phyloP scores from a whole-genome alignment of 805 yeast species.

The Kluyveromyces wickerhamii region DNA sequence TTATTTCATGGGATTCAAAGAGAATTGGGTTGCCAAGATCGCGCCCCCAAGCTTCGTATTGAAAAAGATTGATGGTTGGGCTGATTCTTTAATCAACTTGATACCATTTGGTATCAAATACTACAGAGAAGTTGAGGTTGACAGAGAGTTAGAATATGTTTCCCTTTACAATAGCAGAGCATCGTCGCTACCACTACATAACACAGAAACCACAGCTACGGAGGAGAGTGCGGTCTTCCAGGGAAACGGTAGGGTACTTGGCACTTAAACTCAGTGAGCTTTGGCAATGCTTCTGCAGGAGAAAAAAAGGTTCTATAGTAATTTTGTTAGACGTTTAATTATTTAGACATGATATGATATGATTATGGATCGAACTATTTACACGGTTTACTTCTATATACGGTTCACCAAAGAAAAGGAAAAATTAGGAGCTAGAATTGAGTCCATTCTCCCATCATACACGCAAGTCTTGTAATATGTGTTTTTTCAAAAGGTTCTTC shows the following conservation, averaged over 20 bases:
- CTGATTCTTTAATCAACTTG: slow-evolving; percentile 41
- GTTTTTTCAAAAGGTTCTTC: slow-evolving; percentile 69
- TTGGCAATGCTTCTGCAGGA: too few relatives aligned
- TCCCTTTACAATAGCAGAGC: slow-evolving; percentile 18
- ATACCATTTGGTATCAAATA: slow-evolving; percentile 50
- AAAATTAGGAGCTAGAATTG: too few relatives aligned
- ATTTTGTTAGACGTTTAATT: too few relatives aligned
- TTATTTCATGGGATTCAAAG: slow-evolving; percentile 42
- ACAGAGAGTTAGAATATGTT: slow-evolving; percentile 29
- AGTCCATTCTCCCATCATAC: slow-evolving; percentile 5
- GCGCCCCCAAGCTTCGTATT: slow-evolving; percentile 60
- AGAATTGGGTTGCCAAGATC: slow-evolving; percentile 47
- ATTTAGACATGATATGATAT: too few relatives aligned
- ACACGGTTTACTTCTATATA: slow-evolving; percentile 1
- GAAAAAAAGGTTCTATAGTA: too few relatives aligned
- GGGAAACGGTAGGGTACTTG: slow-evolving; percentile 17
- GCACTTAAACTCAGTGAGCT: slow-evolving; percentile 5
- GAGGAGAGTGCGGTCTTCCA: slow-evolving; percentile 6
- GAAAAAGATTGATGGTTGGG: slow-evolving; percentile 53
- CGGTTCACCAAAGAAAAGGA: slow-evolving; percentile 1
- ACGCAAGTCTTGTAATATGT: slow-evolving; percentile 29
- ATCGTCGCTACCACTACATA: slow-evolving; percentile 13
- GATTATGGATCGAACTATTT: not conserved
- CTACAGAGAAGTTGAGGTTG: slow-evolving; percentile 46
- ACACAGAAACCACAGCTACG: slow-evolving; percentile 1